Conservation (phyloP, 257 asterid species). For the Solanum megistacrolobum region DNA sequence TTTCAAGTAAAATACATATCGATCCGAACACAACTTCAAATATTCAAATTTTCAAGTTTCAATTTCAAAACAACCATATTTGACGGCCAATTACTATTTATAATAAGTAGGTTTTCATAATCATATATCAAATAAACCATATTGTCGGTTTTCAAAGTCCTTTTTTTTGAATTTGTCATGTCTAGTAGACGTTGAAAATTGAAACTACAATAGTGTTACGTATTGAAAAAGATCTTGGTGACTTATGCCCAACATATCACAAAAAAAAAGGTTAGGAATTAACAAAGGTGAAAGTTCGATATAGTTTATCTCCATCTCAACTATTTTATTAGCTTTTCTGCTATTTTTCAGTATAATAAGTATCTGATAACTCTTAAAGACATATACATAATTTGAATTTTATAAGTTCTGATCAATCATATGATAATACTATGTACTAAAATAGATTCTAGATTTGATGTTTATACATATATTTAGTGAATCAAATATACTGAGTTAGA, state of each 20-base stretch:
- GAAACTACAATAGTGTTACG: not conserved
- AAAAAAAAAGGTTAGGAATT: not conserved
- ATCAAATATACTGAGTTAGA: not conserved
- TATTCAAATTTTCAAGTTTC: not conserved
- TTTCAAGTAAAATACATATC: not conserved
- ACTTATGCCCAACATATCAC: not conserved
- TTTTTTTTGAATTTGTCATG: not conserved
- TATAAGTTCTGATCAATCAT: no score
- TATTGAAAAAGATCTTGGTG: not conserved
- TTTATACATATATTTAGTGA: not conserved
- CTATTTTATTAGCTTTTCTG: rapidly evolving
- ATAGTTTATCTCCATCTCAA: not conserved
- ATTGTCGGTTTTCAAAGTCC: not conserved
- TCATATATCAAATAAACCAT: not conserved
- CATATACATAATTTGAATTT: no score
- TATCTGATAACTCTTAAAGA: not conserved
- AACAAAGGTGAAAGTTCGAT: rapidly evolving
- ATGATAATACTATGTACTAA: no score
- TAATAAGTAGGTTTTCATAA: not conserved
- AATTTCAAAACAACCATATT: not conserved
- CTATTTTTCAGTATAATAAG: not conserved
- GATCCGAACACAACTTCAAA: not conserved
- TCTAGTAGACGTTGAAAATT: not conserved
- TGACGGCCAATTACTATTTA: not conserved
- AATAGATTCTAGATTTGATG: not conserved